Conservation (phyloP, 331 rosid species). For the Cydonia oblonga region DNA sequence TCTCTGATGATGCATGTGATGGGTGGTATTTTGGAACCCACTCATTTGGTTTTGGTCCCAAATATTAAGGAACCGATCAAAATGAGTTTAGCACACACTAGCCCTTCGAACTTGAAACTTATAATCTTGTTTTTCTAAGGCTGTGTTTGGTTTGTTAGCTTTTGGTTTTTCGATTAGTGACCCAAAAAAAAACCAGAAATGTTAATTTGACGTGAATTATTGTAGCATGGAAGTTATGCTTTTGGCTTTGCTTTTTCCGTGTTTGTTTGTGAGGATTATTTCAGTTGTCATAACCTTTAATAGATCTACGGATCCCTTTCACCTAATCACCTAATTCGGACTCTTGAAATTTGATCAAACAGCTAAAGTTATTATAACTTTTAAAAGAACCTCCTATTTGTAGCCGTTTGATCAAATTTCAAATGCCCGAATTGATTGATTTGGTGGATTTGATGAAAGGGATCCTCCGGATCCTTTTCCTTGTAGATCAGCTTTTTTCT, state of each 20-base stretch:
- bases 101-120: constrained; percentile 7
- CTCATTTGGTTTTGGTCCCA: constrained; percentile 13
- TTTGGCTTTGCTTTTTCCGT: not conserved
- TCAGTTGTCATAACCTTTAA: not conserved
- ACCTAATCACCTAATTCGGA: too few species aligned
- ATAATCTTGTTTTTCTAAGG: not conserved
- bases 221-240: not conserved
- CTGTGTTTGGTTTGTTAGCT: not conserved
- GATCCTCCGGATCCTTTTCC: too few species aligned
- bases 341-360: rapidly evolving
- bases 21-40: not conserved
- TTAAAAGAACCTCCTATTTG: too few species aligned
- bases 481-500: not conserved
- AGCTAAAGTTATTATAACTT: too few species aligned
- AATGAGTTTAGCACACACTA: not conserved
- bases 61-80: not conserved
- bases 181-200: not conserved
- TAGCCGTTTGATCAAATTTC: too few species aligned
- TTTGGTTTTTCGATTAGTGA: not conserved
- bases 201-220: not conserved
- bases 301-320: not conserved
- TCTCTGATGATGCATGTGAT: not conserved
- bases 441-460: too few species aligned
- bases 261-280: not conserved
- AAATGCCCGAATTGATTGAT: too few species aligned